A percentile compares a stretch with the other conserved stretches of the same genome.
Evolutionary conservation across 2,329 filamentous ascomycete species (phyloP).

Genomic region (Aspergillus vadensis): DNA sequence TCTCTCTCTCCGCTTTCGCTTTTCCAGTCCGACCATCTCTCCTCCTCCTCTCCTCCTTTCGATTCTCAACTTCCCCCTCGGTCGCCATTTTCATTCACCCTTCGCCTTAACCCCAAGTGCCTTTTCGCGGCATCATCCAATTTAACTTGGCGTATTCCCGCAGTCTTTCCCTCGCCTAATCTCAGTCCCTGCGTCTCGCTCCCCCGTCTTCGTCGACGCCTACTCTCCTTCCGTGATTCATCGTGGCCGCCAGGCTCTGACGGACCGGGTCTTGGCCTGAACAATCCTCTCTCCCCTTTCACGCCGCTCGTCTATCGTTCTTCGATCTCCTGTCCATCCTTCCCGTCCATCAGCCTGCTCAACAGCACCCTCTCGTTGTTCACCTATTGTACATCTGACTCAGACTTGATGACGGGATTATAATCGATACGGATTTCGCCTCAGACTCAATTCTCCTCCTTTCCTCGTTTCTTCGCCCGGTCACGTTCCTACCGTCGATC

Average conservation of each 20-base stretch:
- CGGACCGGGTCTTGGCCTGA: constrained; percentile 24
- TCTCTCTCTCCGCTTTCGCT: constrained; percentile 8
- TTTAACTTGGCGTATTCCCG: neutral
- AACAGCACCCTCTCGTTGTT: constrained; percentile 6
- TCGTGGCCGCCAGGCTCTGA: constrained; percentile 18
- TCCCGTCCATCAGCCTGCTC: neutral
- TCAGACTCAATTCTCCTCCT: constrained; percentile 2
- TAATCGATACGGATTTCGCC: constrained; percentile 13
- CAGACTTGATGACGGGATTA: constrained; percentile 15
- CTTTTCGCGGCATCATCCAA: neutral
- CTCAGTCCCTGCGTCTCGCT: neutral
- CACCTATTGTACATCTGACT: constrained; percentile 10
- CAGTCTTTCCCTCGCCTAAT: constrained; percentile 4
- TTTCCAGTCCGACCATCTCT: constrained; percentile 1
- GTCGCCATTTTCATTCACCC: neutral
- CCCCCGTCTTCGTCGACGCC: constrained; percentile 3
- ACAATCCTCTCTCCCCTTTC: constrained; percentile 20
- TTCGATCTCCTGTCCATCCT: constrained; percentile 15
- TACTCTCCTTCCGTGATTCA: constrained; percentile 16
- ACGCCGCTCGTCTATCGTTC: constrained; percentile 19
- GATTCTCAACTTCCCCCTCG: neutral
- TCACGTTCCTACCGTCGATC: constrained; percentile 16
- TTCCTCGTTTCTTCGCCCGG: constrained; percentile 6
- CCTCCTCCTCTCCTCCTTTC: constrained; percentile 1
- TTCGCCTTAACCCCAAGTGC: neutral